Percentiles rank a stretch among this genome's conserved stretches.
Conservation (phyloP, 2,329 filamentous ascomycete genomes). For the Colletotrichum sp. region DNA sequence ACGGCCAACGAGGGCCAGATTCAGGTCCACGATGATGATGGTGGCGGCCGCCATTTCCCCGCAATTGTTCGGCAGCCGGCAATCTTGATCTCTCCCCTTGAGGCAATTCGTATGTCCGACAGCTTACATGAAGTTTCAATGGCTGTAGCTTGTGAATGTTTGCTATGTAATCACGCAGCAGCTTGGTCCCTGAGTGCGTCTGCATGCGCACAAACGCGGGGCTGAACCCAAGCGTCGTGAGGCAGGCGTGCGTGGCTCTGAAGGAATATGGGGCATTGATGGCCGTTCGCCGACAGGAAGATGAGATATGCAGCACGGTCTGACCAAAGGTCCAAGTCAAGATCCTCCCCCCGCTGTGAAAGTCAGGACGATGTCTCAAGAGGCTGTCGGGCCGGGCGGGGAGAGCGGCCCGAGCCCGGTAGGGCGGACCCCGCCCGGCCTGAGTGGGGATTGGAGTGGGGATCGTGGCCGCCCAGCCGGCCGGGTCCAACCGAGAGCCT, state of each 20-base stretch:
- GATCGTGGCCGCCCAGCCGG: neutral
- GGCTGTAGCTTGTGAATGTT: neutral
- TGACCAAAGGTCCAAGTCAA: neutral
- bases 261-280: neutral
- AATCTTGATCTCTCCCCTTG: neutral
- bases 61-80: neutral
- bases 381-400: slow-evolving; percentile 19
- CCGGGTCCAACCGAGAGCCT: neutral
- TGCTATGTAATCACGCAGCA: neutral
- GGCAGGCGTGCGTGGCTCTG: neutral
- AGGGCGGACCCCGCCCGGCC: slow-evolving; percentile 7
- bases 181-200: neutral
- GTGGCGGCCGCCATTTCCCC: neutral
- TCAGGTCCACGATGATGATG: neutral
- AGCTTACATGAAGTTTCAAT: neutral
- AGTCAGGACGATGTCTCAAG: slow-evolving; percentile 14
- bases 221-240: neutral
- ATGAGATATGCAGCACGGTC: neutral
- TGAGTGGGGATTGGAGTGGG: neutral
- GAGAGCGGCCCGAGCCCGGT: slow-evolving; percentile 19
- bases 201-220: neutral
- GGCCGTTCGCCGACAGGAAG: neutral
- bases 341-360: neutral
- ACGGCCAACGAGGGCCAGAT: neutral
- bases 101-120: neutral